Base-by-base conservation (phyloP, 306 rosid species). In the Abrus precatorius region DNA sequence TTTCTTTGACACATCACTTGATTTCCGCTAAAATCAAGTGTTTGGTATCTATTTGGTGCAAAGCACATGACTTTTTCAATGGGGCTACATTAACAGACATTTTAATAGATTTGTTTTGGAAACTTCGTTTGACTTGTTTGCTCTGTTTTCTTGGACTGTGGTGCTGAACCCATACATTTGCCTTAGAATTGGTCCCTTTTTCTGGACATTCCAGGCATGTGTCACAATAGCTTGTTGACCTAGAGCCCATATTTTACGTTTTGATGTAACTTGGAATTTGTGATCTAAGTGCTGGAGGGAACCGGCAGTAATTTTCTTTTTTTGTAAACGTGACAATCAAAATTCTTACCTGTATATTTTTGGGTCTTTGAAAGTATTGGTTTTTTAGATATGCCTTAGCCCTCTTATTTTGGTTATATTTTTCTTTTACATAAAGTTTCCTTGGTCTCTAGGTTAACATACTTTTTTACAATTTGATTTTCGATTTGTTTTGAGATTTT, bases 401-500 rank as follows among this genome's bases (percentile, higher is more conserved):
- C 73, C 74, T 79, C 63, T 61, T 62, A 32, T 47, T 74, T 28
- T 41, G 52, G 48, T 53, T 33, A 71, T 36, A n/a, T 79, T 64
- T 71, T 79, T 54, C 55, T 38, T 69, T 73, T 44, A 14, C 20
- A 71, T 6, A 7, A 71, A 9, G 79, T 59, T 79, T 76, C 43
- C 5, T 9, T 9, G 32, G 52, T 57, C 44, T 57, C 44, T 29
- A 5, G 41, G 77, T 34, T 38, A 48, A 67, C 72, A 13, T 69
- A 74, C 7, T 59, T 47, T 74, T 75, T 11, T 48, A 59, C 60
- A 2, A 50, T 72, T 78, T 65, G 33, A 71, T 62, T 76, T 60
- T 83, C 78, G 44, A 36, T 71, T 32, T 84, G 40, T 40, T 55
- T 7, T 65, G 80, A 40, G 52, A 84, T 67, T 86, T 41, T 66